Conservation (phyloP, 2,329 filamentous ascomycete species). For the Cladosporium sphaerospermum region DNA sequence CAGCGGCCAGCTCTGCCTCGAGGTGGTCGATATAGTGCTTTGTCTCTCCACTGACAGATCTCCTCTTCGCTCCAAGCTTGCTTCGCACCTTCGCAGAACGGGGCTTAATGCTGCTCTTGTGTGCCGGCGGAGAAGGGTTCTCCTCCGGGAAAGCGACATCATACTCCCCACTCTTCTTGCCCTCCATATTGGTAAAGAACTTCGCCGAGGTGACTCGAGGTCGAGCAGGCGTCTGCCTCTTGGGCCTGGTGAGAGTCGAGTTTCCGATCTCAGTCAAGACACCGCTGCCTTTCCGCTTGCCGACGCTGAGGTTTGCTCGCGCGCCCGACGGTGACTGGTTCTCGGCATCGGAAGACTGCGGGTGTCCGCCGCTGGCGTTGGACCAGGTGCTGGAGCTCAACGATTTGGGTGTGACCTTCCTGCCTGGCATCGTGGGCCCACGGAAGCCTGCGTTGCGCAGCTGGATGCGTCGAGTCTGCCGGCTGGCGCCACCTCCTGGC, state of each 20-base stretch:
- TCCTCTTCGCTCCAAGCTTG: conserved; percentile 22
- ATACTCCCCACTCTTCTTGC: conserved; percentile 11
- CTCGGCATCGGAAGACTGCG: conserved; percentile 18
- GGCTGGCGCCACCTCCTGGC: conserved; percentile 19
- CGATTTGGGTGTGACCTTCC: conserved; percentile 29
- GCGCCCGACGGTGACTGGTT: conserved; percentile 19
- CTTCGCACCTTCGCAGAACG: conserved; percentile 17
- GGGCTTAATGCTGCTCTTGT: conserved; percentile 13
- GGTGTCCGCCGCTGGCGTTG: conserved; percentile 14
- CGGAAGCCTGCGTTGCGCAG: conserved; percentile 32
- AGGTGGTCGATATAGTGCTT: conserved; percentile 45
- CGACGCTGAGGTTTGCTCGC: conserved; percentile 13
- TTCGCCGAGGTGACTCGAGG: conserved; percentile 17
- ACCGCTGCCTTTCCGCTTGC: conserved; percentile 19
- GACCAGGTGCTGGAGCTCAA: conserved; percentile 21
- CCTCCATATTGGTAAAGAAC: conserved; percentile 14
- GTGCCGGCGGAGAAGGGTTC: conserved; percentile 14
- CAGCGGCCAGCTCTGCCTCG: conserved; percentile 39
- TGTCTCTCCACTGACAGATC: conserved; percentile 36
- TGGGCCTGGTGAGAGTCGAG: conserved; percentile 15
- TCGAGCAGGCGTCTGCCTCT: conserved; percentile 11
- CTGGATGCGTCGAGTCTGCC: conserved; percentile 27
- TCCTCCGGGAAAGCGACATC: conserved; percentile 13
- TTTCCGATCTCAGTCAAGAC: conserved; percentile 28
- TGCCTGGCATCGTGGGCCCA: conserved; percentile 23